Evolutionary conservation across 768 basidiomycete genomes (phyloP).

Genomic region (Russula virescens): DNA sequence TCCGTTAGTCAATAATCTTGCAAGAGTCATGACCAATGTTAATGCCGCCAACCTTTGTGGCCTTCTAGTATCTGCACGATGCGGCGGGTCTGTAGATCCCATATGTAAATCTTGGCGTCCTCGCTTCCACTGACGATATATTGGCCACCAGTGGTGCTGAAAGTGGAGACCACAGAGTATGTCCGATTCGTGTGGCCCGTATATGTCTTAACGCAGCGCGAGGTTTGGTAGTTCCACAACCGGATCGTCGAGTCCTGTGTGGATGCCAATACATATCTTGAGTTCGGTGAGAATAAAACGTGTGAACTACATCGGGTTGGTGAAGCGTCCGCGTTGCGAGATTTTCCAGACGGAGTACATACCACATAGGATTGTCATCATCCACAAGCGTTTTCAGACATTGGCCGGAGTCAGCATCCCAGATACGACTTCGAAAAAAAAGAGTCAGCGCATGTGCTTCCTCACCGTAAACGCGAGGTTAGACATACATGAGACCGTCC

Average conservation of each 20-base stretch:
- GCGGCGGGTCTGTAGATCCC: slow-evolving; percentile 82
- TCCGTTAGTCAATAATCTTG: not conserved
- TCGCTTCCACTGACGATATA: slow-evolving; percentile 88
- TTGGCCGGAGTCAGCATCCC: slow-evolving; percentile 96
- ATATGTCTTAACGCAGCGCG: slow-evolving; percentile 90
- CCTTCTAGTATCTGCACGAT: slow-evolving; percentile 71
- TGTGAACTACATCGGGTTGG: slow-evolving; percentile 52
- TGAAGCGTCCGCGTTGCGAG: not conserved
- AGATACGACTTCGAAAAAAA: slow-evolving; percentile 71
- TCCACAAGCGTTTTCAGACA: slow-evolving; percentile 96
- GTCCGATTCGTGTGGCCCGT: slow-evolving; percentile 82
- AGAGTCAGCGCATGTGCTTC: not conserved
- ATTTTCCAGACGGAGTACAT: slow-evolving; percentile 19
- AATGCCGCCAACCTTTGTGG: slow-evolving; percentile 57
- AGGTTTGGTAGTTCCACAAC: slow-evolving; percentile 90
- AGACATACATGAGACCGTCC: slow-evolving; percentile 89
- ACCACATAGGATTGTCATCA: slow-evolving; percentile 94
- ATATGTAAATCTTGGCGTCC: slow-evolving; percentile 81
- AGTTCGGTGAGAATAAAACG: slow-evolving; percentile 90
- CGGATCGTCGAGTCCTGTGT: slow-evolving; percentile 94
- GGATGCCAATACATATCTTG: slow-evolving; percentile 79
- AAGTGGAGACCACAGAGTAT: slow-evolving; percentile 70
- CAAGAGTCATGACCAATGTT: not conserved
- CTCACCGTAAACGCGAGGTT: not conserved
- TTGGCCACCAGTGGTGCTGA: slow-evolving; percentile 51